A percentile compares a stretch with the other conserved stretches of the same genome.
Conservation (phyloP, 1,284 basidiomycete genomes). For the Apiotrichum akiyoshidainum region DNA sequence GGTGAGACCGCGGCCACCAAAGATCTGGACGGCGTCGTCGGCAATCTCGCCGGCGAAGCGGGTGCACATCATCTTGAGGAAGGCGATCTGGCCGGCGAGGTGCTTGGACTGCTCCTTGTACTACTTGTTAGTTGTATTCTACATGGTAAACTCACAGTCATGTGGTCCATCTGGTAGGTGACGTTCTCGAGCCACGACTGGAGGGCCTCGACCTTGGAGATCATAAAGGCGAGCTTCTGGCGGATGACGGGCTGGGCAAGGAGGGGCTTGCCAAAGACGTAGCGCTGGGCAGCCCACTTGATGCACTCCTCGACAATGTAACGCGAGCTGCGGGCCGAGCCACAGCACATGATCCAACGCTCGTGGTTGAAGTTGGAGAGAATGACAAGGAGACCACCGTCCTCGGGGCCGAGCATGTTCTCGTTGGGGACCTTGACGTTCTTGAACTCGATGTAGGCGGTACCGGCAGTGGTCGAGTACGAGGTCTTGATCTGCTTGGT, state of each 20-base stretch:
- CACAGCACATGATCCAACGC: slow-evolving; percentile 51
- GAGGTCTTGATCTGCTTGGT: slow-evolving; percentile 84
- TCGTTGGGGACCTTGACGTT: slow-evolving; percentile 79
- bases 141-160: slow-evolving; percentile 60
- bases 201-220: slow-evolving; percentile 73
- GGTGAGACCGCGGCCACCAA: slow-evolving; percentile 59
- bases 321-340: slow-evolving; percentile 43
- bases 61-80: slow-evolving; percentile 61
- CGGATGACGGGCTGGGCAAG: slow-evolving; percentile 79
- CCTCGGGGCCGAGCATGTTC: slow-evolving; percentile 80
- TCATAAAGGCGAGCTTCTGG: slow-evolving; percentile 78
- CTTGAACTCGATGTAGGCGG: slow-evolving; percentile 82
- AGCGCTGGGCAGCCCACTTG: slow-evolving; percentile 69
- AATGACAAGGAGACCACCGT: slow-evolving; percentile 77
- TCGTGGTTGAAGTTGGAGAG: slow-evolving; percentile 51
- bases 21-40: slow-evolving; percentile 56
- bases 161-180: slow-evolving; percentile 88
- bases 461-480: slow-evolving; percentile 74
- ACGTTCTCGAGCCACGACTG: slow-evolving; percentile 88
- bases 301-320: slow-evolving; percentile 50
- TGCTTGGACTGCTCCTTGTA: slow-evolving; percentile 62
- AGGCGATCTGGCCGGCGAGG: slow-evolving; percentile 52
- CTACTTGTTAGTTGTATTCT: slow-evolving; percentile 57
- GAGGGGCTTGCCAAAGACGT: slow-evolving; percentile 80
- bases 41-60: slow-evolving; percentile 51